Evolutionary conservation across 2,329 filamentous ascomycete genomes (phyloP).

Genomic region (Ophiostoma ips): DNA sequence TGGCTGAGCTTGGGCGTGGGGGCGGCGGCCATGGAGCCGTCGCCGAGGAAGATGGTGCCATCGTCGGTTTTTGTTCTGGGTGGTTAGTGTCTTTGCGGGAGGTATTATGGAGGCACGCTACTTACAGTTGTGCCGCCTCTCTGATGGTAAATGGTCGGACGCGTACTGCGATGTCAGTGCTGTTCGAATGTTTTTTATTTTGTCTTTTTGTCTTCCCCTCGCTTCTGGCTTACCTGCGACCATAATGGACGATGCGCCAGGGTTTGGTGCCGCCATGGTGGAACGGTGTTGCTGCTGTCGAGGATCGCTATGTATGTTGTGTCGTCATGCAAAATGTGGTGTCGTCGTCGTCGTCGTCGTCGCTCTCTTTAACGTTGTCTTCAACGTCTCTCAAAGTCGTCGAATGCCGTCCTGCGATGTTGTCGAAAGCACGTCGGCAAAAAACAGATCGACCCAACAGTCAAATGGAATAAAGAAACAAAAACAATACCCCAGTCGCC

Average conservation of each 20-base stretch:
- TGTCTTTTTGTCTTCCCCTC: background rate
- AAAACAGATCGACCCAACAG: too few relatives aligned
- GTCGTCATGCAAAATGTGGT: background rate
- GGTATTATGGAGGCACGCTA: background rate
- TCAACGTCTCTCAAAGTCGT: background rate
- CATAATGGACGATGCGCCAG: conserved; percentile 43
- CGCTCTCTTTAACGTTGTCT: background rate
- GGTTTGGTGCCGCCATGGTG: conserved; percentile 24
- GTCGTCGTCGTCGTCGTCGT: background rate
- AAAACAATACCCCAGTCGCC: background rate
- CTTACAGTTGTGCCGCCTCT: conserved; percentile 82
- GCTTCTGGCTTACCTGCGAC: conserved; percentile 34
- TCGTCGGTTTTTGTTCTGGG: conserved; percentile 57
- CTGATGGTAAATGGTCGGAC: conserved; percentile 67
- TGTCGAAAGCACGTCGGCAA: too few relatives aligned
- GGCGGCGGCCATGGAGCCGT: conserved; percentile 80
- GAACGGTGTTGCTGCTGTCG: background rate
- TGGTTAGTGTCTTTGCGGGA: background rate
- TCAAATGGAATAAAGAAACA: background rate
- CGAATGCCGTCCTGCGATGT: too few relatives aligned
- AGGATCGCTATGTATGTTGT: background rate
- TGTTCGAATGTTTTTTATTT: background rate
- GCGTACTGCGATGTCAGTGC: conserved; percentile 34
- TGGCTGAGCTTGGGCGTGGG: conserved; percentile 74
- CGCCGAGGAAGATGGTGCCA: conserved; percentile 82